These are phyloP conservation scores for Pseudogymnoascus sp. DNA, from an alignment of 2,329 filamentous ascomycete genomes.

Conservation along the genomic window DNA sequence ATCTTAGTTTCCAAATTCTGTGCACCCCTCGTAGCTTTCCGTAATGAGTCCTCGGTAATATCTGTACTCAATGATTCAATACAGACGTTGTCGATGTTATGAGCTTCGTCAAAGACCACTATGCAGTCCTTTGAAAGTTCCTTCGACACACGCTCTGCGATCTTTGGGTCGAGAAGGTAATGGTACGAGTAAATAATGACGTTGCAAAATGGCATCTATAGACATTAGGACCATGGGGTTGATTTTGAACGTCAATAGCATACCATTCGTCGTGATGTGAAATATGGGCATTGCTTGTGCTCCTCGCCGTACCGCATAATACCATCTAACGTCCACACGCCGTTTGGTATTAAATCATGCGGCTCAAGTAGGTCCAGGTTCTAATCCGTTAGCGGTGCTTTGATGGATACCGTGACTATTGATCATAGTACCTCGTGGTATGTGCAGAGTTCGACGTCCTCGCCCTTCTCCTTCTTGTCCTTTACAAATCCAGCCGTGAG, in stretches of 20 bases:
- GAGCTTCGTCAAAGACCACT: constrained; percentile 95
- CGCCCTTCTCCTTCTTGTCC: constrained; percentile 91
- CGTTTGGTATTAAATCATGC: constrained; percentile 87
- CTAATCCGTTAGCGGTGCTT: constrained; percentile 31
- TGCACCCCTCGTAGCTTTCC: constrained; percentile 83
- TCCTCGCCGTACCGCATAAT: constrained; percentile 85
- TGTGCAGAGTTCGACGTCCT: constrained; percentile 87
- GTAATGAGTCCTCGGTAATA: constrained; percentile 86
- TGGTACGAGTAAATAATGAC: constrained; percentile 99
- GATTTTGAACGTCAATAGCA: constrained; percentile 19
- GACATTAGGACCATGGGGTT: constrained; percentile 12
- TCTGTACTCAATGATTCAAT: constrained; percentile 97
- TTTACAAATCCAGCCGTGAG: constrained; percentile 95
- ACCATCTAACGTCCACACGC: constrained; percentile 90
- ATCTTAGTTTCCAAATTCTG: constrained; percentile 88
- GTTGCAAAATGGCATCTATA: constrained; percentile 93
- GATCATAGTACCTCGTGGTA: constrained; percentile 68
- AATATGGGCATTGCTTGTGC: constrained; percentile 96
- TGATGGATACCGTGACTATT: neutral
- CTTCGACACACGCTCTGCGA: constrained; percentile 87
- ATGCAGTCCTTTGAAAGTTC: constrained; percentile 98
- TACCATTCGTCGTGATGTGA: constrained; percentile 89
- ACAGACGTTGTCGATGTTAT: constrained; percentile 99
- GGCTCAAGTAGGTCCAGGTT: constrained; percentile 93
- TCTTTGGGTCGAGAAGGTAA: constrained; percentile 95